Base-by-base conservation (phyloP, 352 stramenopile species). In the Detonula confervacea region DNA sequence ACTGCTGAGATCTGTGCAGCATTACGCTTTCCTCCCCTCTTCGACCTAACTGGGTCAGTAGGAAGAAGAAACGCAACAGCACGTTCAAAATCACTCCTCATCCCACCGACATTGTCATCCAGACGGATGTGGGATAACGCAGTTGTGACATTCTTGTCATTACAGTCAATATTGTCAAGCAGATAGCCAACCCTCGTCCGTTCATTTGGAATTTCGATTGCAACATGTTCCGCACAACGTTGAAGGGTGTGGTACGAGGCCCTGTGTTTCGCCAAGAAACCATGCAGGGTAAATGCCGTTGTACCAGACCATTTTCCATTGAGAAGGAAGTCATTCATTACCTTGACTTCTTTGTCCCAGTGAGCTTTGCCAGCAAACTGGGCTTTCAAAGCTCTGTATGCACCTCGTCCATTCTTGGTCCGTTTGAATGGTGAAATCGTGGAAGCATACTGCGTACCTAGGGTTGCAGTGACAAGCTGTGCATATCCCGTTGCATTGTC, bases 351-450 rank as follows among this genome's bases (percentile, higher is more conserved):
- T 4, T 25, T 46, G 2, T 76, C 37, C 73, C 79, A 86, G 35
- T 76, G 60, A 1, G 63, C 67, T n/a, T 46, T 12, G 51, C 79
- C 79, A 60, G 68, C 66, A 70, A 74, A 59, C 46, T 83, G 73
- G 16, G 22, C 16, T 9, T 46, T 67, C 14, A 86, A n/a, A 12
- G 78, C 79, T 37, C 65, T 27, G 2, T 52, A 68, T 35, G 73
- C 73, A 47, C 18, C 73, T 22, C 64, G 1, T 18, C 79, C 73
- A 80, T 86, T 44, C 27, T 56, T 73, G 0, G 52, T 44, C 0
- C 60, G 39, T 8, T 76, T 18, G 56, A 80, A 83, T 4, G 66
- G 73, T 1, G 42, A 64, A 55, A 80, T 70, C 0, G 67, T 70
- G 3, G 55, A 22, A 11, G 39, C 25, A 72, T 81, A 82, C 4